Percentiles rank a stretch among this genome's conserved stretches.
phyloP scores from a whole-genome alignment of 2,329 filamentous ascomycete genomes.

The Colletotrichum orchidophilum region DNA sequence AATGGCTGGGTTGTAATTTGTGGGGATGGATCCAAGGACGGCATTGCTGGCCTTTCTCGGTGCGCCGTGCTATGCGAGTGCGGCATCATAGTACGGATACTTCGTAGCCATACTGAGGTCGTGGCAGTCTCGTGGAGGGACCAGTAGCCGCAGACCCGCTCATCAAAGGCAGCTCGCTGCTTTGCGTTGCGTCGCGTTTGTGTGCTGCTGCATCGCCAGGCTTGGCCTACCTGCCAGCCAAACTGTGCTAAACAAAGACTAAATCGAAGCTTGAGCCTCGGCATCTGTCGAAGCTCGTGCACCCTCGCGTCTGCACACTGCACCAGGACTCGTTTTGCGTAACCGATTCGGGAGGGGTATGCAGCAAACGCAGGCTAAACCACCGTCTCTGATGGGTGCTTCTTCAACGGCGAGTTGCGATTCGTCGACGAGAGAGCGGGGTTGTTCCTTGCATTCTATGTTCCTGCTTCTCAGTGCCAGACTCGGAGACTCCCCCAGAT shows the following conservation, averaged over 20 bases:
- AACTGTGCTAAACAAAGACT: neutral
- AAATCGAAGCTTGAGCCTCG: slow-evolving; percentile 21
- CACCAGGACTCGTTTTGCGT: neutral
- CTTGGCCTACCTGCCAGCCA: slow-evolving; percentile 9
- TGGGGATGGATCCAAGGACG: neutral
- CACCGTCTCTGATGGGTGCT: neutral
- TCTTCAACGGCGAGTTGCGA: slow-evolving; percentile 23
- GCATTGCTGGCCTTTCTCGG: neutral
- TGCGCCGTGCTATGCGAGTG: neutral
- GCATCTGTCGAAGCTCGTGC: slow-evolving; percentile 32
- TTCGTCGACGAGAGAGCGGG: slow-evolving; percentile 4
- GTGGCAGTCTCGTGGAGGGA: neutral
- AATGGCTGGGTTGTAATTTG: neutral
- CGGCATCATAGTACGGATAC: neutral
- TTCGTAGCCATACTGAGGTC: neutral
- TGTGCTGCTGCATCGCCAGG: slow-evolving; percentile 17
- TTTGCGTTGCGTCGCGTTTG: slow-evolving; percentile 13
- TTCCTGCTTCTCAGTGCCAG: neutral
- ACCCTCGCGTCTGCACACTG: neutral
- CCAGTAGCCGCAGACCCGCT: neutral
- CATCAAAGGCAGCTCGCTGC: neutral
- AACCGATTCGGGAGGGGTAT: neutral
- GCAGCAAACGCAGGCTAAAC: neutral
- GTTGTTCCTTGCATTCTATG: neutral
- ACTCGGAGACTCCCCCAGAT: neutral